Evolutionary conservation across 768 basidiomycete genomes (phyloP), one percentile per base, ranked within the genome.

Genomic region (Boletus reticuloceps): DNA sequence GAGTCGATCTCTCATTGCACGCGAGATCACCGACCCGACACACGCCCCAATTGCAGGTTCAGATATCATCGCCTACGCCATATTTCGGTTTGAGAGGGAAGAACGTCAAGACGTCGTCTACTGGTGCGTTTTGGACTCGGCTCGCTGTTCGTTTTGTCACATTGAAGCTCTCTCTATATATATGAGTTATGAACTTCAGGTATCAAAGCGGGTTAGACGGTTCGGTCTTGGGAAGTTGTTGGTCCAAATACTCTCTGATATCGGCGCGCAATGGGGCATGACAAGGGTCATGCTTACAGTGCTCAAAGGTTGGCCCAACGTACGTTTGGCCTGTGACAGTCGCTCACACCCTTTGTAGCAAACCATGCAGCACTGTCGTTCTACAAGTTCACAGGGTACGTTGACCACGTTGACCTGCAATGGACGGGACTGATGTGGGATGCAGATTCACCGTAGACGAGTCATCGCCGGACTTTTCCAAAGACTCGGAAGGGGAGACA

Each of bases 11-110:
- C 65, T 90, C 51, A 54, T 89, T 22, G 73, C 79, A 8, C 55
- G 49, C 25, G 58, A 51, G 25, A 16, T 42, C 29, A 57, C 63
- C 20, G 55, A 42, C 52, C 63, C 22, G 53, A 16, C 55, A 38
- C 31, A 22, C 58, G 60, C 48, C 59, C 54, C 22, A 22, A 2
- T 13, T 38, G 17, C 43, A 39, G 41, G 34, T 47, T 78, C 25
- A 57, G 73, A 51, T 5, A 17, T 74, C 4, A 48, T 71, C 17
- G 80, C 75, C 10, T 81, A 74, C 62, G 59, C 77, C 16, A 82
- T 83, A 72, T 91, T 92, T 66, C 82, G 90, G 2, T 93, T 93
- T 55, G 90, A 91, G 52, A 64, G 73, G 29, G 91, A 93, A 58
- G 76, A 82, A 10, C 74, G 73, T 6, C 76, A 82, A 55, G 71